A percentile compares a stretch with the other conserved stretches of the same genome.
These are phyloP conservation scores for Diversispora epigaea DNA, from an alignment of 192 early-diverging fungal species.

Conservation along the genomic window DNA sequence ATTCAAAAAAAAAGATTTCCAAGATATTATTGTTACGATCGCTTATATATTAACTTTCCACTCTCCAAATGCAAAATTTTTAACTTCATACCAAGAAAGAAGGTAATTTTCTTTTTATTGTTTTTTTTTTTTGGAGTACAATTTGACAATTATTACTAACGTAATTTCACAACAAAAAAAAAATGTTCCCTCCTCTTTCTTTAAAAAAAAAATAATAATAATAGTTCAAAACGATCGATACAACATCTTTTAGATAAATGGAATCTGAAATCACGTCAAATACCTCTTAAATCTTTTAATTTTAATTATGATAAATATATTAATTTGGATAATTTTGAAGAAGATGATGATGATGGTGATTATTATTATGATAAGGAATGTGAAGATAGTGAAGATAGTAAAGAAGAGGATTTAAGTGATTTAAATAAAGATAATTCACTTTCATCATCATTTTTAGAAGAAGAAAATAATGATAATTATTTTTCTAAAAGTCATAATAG, in stretches of 20 bases:
- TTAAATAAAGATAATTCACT: not conserved
- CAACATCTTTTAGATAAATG: constrained; percentile 31
- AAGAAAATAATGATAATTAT: not conserved
- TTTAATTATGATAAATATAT: constrained; percentile 27
- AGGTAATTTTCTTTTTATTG: constrained; percentile 29
- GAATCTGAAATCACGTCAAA: constrained; percentile 18
- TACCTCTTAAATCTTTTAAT: constrained; percentile 15
- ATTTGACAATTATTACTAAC: not conserved
- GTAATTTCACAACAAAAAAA: too few relatives aligned
- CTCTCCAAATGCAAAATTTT: constrained; percentile 54
- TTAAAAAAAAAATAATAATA: not conserved
- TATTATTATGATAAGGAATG: too few relatives aligned
- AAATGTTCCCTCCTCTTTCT: not conserved
- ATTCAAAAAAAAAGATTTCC: constrained; percentile 52
- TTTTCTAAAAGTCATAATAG: too few relatives aligned
- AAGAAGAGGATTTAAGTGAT: not conserved
- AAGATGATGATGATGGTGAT: not conserved
- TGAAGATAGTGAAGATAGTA: too few relatives aligned
- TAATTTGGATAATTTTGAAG: not conserved
- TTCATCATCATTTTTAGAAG: not conserved
- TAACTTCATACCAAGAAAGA: constrained; percentile 76
- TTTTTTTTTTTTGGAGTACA: not conserved
- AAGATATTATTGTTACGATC: constrained; percentile 62
- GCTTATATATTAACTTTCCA: constrained; percentile 56
- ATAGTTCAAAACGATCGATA: constrained; percentile 25